These are phyloP conservation scores for Fraxinus nigra DNA, from an alignment of 305 asterid genomes.

Conservation along the genomic window DNA sequence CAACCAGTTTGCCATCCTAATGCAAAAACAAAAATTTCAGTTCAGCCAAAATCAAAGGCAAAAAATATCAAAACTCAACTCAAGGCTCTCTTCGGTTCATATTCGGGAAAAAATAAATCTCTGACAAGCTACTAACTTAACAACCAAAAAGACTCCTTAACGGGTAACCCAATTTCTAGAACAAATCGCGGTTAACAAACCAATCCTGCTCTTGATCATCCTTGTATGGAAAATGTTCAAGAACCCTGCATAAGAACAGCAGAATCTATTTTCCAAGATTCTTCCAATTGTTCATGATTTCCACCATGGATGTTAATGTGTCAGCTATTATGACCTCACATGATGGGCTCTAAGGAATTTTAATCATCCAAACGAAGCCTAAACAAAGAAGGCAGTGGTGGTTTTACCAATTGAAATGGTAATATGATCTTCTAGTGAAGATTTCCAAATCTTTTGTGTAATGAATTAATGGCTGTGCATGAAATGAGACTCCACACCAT, in stretches of 20 bases:
- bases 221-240: not conserved
- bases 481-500: conserved; percentile 15
- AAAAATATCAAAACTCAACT: not conserved
- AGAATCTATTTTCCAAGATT: conserved; percentile 26
- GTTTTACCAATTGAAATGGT: not conserved
- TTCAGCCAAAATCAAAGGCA: not conserved
- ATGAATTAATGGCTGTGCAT: conserved; percentile 14
- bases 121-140: not conserved
- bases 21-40: not conserved
- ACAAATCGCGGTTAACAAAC: conserved; percentile 16
- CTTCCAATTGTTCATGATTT: conserved; percentile 18
- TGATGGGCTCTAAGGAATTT: not conserved
- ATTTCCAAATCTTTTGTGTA: conserved; percentile 5
- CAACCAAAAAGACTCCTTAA: not conserved
- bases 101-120: not conserved
- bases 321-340: conserved; percentile 10
- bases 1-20: not conserved
- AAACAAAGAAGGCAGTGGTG: conserved; percentile 4
- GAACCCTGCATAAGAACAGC: conserved; percentile 33
- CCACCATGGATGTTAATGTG: conserved; percentile 20
- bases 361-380: conserved; percentile 1
- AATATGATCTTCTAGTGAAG: conserved; percentile 15
- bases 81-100: not conserved
- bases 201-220: conserved; percentile 18
- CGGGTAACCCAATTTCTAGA: conserved; percentile 2